A percentile compares a stretch with the other conserved stretches of the same genome.
Evolutionary conservation across 2,329 filamentous ascomycete genomes (phyloP).

Genomic region (Pseudogymnoascus sp.): DNA sequence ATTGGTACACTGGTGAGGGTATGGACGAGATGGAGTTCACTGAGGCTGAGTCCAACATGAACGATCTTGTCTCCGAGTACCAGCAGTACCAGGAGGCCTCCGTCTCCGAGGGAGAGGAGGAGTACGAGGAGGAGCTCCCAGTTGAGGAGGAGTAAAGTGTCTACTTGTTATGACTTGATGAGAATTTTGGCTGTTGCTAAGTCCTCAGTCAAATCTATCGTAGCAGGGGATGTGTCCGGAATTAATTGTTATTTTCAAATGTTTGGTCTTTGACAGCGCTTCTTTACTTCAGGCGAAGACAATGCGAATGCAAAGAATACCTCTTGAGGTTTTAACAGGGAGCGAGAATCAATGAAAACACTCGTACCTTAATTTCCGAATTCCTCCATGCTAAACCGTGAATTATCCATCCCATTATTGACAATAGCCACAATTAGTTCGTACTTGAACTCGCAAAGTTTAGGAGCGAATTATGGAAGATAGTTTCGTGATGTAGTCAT

Average conservation of each 20-base stretch:
- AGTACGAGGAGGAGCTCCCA: constrained; percentile 73
- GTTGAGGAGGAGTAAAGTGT: constrained; percentile 55
- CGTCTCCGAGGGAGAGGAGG: constrained; percentile 94
- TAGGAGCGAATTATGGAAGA: neutral
- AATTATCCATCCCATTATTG: neutral
- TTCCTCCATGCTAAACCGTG: neutral
- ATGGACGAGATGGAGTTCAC: constrained; percentile 99
- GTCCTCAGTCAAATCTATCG: constrained; percentile 9
- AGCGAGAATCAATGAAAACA: constrained; percentile 9
- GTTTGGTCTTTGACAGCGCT: constrained; percentile 6
- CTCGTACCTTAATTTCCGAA: neutral
- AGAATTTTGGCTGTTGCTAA: constrained; percentile 5
- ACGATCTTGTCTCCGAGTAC: constrained; percentile 98
- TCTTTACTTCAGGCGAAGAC: neutral
- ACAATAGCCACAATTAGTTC: neutral
- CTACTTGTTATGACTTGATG: constrained; percentile 8
- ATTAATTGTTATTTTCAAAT: constrained; percentile 9
- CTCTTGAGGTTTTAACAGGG: neutral
- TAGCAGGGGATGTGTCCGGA: constrained; percentile 6
- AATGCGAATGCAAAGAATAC: constrained; percentile 6
- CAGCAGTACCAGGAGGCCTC: constrained; percentile 99
- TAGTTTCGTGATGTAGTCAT: constrained; percentile 6
- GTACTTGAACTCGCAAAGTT: neutral
- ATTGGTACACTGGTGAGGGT: constrained; percentile 99
- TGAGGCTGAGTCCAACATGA: constrained; percentile 99